Evolutionary conservation across 1,284 basidiomycete genomes (phyloP), one percentile per base, ranked within the genome.

Genomic region (Malassezia furfur): DNA sequence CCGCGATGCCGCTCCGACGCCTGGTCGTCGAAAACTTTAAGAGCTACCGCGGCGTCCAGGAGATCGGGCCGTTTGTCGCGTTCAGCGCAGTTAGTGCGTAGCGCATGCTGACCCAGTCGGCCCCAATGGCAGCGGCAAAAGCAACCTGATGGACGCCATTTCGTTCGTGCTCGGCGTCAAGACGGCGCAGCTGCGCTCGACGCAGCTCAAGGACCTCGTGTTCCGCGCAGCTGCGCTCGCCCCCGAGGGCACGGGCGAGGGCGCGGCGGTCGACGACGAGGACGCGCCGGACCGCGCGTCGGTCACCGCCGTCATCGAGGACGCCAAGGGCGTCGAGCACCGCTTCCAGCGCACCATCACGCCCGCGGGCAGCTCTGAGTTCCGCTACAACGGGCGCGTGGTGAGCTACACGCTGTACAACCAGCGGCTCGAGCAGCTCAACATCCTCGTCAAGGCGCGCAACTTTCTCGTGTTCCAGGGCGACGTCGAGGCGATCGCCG

Each of bases 131-230:
- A 91, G 91, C 3, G 94, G 94, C 62, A 98, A 99, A 76, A 93
- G 89, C 34, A 99, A 99, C 75, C 83, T 98, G 61, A 98, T 98
- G 94, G 94, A 99, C 75, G 94, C 94, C 53, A 96, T 99, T 65
- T 98, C 94, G 2, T 98, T 98, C 74, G 94, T 98, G 5, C 84
- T 99, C 9, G 93, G 94, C 31, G 87, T 98, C 45, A 90, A 91
- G 78, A 90, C 87, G 53, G 86, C 85, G 1, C 90, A 96, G 66
- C 81, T 99, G 21, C 82, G 94, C 43, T 90, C 87, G 66, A 88
- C 87, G 48, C 91, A 96, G 68, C 80, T 98, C 32, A 89, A 87
- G 67, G 94, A 98, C 75, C 80, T 98, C 41, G 87, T 99, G 11
- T 98, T 96, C 77, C 86, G 93, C 35, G 74, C 21, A 11, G 7